Base-by-base conservation (phyloP, 164 flowering plant genomes). In the Tetrastigma voinierianum region DNA sequence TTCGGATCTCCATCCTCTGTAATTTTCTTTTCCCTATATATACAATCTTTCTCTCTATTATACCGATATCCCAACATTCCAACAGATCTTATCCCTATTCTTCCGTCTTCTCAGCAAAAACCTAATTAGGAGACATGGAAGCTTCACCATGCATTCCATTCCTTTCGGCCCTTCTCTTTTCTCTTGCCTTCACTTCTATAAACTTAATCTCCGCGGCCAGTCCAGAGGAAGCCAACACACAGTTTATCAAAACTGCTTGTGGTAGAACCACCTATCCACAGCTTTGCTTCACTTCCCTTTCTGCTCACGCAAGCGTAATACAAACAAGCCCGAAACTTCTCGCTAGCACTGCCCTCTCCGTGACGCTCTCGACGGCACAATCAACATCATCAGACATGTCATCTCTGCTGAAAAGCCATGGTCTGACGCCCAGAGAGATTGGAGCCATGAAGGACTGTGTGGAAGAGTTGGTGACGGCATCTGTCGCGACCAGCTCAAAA, bases 391-490 rank as follows among this genome's bases (percentile, higher is more conserved):
- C 71, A 11, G 54, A 45, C 61, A 75, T 90, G 73, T 12, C 59
- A 4, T 74, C 14, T 25, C 66, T 86, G 19, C 71, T 82, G 1
- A 60, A 65, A 10, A 66, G 51, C 18, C 76, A 59, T 2, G 81
- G 84, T 4, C 2, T 86, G 75, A 76, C 57, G 64, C 83, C 75
- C 0, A 69, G 67, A 24, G 88, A 83, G 62, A 73, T 59, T 1
- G 77, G 62, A 0, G 90, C 91, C 63, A 67, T 86, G 81, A 40
- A 18, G 23, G 96, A 88, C 72, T 88, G 96, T 67, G 54, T 86
- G 16, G 93, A 88, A 74, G 82, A 72, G 70, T 57, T 88, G 46
- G 59, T n/a, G n/a, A n/a, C n/a, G n/a, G 72, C 4, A 83, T 78
- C 70, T 59, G 84, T 6, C 71, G 87, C 1, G 79, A 81, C 57